Conservation (phyloP, 768 basidiomycete species). For the Suillus cothurnatus region DNA sequence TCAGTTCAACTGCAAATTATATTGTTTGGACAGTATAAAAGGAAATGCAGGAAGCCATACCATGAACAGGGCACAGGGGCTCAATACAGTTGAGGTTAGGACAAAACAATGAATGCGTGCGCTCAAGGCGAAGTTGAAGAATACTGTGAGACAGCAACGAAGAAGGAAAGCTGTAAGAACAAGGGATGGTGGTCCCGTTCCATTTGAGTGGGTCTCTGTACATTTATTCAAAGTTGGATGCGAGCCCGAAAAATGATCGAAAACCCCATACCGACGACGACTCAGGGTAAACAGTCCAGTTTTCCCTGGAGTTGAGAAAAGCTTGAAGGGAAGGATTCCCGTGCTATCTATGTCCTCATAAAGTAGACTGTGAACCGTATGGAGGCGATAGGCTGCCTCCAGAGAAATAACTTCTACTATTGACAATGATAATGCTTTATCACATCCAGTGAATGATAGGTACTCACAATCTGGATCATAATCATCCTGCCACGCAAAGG, state of each 20-base stretch:
- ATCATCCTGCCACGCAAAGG: constrained; percentile 53
- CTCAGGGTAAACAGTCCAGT: constrained; percentile 28
- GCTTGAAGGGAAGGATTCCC: constrained; percentile 43
- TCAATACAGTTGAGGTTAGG: constrained; percentile 52
- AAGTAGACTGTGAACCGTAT: constrained; percentile 38
- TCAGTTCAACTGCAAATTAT: constrained; percentile 23
- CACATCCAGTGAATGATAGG: not conserved
- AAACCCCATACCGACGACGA: constrained; percentile 24
- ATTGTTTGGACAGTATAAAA: constrained; percentile 16
- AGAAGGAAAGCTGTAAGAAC: constrained; percentile 15
- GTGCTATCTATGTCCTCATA: constrained; percentile 51
- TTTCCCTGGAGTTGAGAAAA: constrained; percentile 30
- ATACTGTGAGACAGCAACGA: constrained; percentile 14
- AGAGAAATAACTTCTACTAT: constrained; percentile 53
- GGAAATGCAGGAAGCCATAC: constrained; percentile 32
- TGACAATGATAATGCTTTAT: not conserved
- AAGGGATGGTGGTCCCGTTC: constrained; percentile 28
- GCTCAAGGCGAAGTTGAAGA: constrained; percentile 34
- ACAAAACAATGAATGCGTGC: constrained; percentile 49
- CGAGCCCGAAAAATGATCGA: constrained; percentile 31
- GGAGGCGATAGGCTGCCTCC: constrained; percentile 49
- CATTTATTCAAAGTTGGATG: constrained; percentile 7
- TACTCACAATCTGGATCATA: constrained; percentile 45
- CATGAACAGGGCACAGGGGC: constrained; percentile 52
- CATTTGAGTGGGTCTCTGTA: constrained; percentile 36